These are phyloP conservation scores for Lodderomyces metapsilosis DNA, from an alignment of 1,139 yeast species.

Conservation along the genomic window DNA sequence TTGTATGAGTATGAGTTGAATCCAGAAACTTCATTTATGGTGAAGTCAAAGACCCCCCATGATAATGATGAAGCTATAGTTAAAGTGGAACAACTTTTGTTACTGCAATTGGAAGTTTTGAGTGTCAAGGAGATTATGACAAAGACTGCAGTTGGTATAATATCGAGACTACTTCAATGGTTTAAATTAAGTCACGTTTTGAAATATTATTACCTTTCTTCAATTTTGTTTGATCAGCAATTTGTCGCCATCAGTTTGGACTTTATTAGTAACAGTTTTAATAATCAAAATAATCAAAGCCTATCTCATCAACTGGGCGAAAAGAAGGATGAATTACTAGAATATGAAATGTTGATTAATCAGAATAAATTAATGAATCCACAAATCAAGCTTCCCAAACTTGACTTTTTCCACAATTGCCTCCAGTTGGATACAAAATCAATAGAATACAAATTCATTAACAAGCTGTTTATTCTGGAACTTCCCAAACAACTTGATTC, in stretches of 20 bases:
- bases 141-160: conserved; percentile 58
- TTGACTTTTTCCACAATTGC: conserved; percentile 48
- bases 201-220: conserved; percentile 72
- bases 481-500: conserved; percentile 27
- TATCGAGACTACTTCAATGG: conserved; percentile 66
- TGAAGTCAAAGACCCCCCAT: conserved; percentile 11
- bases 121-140: conserved; percentile 64
- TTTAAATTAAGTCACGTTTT: conserved; percentile 73
- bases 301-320: conserved; percentile 5
- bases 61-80: conserved; percentile 17
- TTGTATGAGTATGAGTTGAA: conserved; percentile 41
- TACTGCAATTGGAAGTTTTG: conserved; percentile 51
- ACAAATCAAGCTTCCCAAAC: conserved; percentile 34
- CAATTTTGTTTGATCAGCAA: conserved; percentile 73
- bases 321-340: conserved; percentile 28
- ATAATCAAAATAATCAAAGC: conserved; percentile 34
- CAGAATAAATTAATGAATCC: conserved; percentile 50
- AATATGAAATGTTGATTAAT: conserved; percentile 34
- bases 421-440: conserved; percentile 18
- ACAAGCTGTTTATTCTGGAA: conserved; percentile 26
- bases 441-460: conserved; percentile 26
- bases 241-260: conserved; percentile 47
- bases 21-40: conserved; percentile 30
- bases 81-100: conserved; percentile 27
- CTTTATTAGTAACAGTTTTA: conserved; percentile 38